Base-by-base conservation (phyloP, 768 basidiomycete species). In the Coprinopsis marcescibilis region DNA sequence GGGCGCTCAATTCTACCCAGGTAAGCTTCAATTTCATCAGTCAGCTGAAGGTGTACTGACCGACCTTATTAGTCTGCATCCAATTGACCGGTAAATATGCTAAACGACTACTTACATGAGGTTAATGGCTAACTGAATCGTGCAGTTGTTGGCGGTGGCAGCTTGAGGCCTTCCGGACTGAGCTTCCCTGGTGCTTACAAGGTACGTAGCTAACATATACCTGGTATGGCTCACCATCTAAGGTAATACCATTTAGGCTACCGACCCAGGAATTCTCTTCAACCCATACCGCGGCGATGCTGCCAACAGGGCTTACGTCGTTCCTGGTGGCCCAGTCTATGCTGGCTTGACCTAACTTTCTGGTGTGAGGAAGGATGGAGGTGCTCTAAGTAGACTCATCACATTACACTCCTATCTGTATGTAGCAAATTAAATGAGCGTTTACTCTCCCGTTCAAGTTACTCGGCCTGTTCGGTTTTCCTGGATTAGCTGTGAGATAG, bases 1-100 rank as follows among this genome's bases (percentile, higher is more conserved):
- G 19, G 66, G 68, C 13, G 65, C 68, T 24, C 66, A 69, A 39
- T 69, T 69, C 57, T 69, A 69, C 45, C 66, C 68, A 2, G 47
- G 47, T 43, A 35, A 17, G 40, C 12, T n/a, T 10, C 35, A 17
- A 17, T 17, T 17, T 36, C 25, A 33, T 23, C 12, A 32, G 12
- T 48, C 53, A 10, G 15, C 19, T 43, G 32, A 12, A 13, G 29
- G 37, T 43, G 42, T 24, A 11, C 5, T 20, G 13, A 10, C 19
- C 21, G 13, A 24, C 4, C 11, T 46, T 29, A 15, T n/a, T 38
- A 43, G 65, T 67, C 17, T 69, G 66, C 55, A 59, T 69, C n/a
- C 66, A 69, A 43, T 52, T 69, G 19, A 66, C 64, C 4, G 65
- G n/a, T n/a, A n/a, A n/a, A n/a, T n/a, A n/a, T n/a, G n/a, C n/a